A percentile compares a stretch with the other conserved stretches of the same genome.
phyloP scores from a whole-genome alignment of 176 grass and related monocot species.

The Eremochloa ophiuroides region DNA sequence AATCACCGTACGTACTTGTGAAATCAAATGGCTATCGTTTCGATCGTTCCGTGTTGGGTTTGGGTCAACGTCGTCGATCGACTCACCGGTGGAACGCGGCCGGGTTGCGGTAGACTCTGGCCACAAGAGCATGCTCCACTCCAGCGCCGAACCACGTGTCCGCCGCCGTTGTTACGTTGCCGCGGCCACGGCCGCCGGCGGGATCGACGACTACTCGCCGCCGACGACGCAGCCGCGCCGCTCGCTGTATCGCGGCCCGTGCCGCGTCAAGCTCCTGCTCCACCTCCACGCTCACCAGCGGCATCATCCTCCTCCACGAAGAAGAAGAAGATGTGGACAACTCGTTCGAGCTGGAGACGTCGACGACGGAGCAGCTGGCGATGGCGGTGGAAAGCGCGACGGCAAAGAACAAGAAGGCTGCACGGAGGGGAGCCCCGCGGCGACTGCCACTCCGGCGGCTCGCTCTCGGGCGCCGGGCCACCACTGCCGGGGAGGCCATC shows the following conservation, averaged over 20 bases:
- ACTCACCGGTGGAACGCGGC: constrained; percentile 45
- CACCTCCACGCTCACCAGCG: too few species aligned
- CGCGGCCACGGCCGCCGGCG: neutral
- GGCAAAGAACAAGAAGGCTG: too few species aligned
- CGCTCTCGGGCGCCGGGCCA: too few species aligned
- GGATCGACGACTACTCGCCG: neutral
- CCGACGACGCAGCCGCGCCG: constrained; percentile 2
- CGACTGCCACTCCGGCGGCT: too few species aligned
- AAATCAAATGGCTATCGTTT: too few species aligned
- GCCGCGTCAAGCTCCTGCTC: constrained; percentile 41
- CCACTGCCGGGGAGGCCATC: too few species aligned
- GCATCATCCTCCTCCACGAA: too few species aligned
- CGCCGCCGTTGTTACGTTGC: neutral
- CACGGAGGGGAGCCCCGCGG: too few species aligned
- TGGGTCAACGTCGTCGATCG: neutral
- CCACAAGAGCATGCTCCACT: constrained; percentile 1
- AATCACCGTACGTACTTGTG: neutral
- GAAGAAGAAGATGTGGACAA: too few species aligned
- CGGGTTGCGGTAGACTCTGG: constrained; percentile 41
- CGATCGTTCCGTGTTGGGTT: neutral
- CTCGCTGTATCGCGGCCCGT: constrained; percentile 15
- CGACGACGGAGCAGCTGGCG: too few species aligned
- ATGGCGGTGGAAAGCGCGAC: too few species aligned
- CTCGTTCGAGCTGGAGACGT: too few species aligned
- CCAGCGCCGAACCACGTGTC: constrained; percentile 6